Evolutionary conservation across 1,139 yeast genomes (phyloP), one percentile per base, ranked within the genome.

Genomic region (Pichia sp.): DNA sequence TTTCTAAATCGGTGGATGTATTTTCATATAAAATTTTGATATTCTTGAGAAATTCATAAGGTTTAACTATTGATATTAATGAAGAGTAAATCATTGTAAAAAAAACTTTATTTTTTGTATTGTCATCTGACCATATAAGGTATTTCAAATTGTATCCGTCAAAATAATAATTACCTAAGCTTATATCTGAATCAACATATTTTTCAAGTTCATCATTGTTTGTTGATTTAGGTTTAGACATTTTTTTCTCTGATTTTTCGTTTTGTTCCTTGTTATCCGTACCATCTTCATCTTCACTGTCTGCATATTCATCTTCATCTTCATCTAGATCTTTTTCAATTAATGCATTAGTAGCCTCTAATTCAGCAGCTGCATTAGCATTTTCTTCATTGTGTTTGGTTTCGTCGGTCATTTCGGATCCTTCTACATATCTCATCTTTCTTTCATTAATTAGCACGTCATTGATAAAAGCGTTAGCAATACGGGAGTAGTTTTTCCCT

Each of bases 381-480:
- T 40, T 48, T 33, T 49, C 47, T 31, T 43, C 51, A 16, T 27
- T 41, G 10, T 33, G 26, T 10, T 39, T 33, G 2, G 28, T 30
- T 4, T 25, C 23, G n/a, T 40, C 43, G 2, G 27, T 29, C 22
- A 48, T 30, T 37, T 52, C 56, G 28, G 56, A 49, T n/a, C 59
- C 56, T 35, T 50, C 57, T 16, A 54, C 56, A n/a, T 59, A 51
- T 32, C 52, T 53, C 63, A 66, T 48, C 60, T 64, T 51, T 64
- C 72, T 37, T 66, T 69, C 60, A 49, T 72, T 51, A 58, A 80
- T 69, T 54, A 80, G 69, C 28, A 73, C 69, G 40, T 73, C 70
- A 24, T 71, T 68, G 43, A 81, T 69, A 44, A 80, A 70, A 6
- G 71, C 56, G 53, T 78, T 80, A 39, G 77, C 62, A 20, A 78